Evolutionary conservation across 768 basidiomycete species (phyloP).

Genomic region (Phaffia tasmanica): DNA sequence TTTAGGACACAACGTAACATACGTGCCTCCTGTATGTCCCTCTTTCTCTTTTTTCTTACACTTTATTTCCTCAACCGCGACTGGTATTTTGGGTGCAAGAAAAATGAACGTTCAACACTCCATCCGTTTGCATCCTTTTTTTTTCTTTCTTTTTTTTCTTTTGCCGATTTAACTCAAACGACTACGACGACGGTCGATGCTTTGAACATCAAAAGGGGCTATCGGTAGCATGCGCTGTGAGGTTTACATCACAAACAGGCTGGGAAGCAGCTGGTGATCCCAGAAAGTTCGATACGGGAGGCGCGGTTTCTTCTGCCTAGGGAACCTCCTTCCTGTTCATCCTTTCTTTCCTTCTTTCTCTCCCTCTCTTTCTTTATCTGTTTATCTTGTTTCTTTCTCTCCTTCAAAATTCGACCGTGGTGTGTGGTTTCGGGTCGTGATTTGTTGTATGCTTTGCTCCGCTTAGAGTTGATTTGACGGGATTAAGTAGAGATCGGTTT

Average conservation of each 20-base stretch:
- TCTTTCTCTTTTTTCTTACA: no score
- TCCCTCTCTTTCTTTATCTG: background rate
- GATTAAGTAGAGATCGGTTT: no score
- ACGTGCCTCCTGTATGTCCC: background rate
- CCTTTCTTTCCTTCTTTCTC: background rate
- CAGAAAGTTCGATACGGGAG: slow-evolving; percentile 17
- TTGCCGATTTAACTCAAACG: background rate
- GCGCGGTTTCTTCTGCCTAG: slow-evolving; percentile 7
- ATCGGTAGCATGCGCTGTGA: slow-evolving; percentile 17
- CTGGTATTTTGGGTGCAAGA: no score
- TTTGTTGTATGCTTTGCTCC: background rate
- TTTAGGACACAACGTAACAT: slow-evolving; percentile 21
- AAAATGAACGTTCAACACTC: no score
- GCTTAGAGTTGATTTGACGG: background rate
- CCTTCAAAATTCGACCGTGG: background rate
- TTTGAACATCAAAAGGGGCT: slow-evolving; percentile 4
- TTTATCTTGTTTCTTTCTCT: background rate
- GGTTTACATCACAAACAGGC: background rate
- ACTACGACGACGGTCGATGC: no score
- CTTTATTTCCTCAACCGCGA: no score
- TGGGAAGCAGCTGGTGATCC: slow-evolving; percentile 26
- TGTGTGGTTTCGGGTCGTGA: background rate
- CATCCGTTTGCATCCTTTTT: background rate
- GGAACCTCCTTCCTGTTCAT: background rate
- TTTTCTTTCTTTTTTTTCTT: background rate